Evolutionary conservation across 2,329 filamentous ascomycete genomes (phyloP), one percentile per base, ranked within the genome.

Genomic region (Xylaria arbuscula): DNA sequence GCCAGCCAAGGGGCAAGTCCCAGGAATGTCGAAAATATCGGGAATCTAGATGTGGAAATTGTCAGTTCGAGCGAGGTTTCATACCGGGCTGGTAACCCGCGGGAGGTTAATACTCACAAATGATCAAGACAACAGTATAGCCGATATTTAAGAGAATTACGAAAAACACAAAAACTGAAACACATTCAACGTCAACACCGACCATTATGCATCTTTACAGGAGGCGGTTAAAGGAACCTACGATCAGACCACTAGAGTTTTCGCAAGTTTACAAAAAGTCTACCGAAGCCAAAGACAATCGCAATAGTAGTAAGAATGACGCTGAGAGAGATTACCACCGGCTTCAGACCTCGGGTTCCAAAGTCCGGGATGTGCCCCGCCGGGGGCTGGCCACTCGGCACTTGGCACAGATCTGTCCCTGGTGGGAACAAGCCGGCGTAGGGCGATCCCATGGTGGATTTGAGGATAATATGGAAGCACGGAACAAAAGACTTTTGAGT

Each of bases 1-100:
- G 13, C 66, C 54, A 64, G 61, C 66, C 61, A 32, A 64, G 28
- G 28, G 66, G 66, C 32, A 68, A 9, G 48, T 68, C 32, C 66
- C 66, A 68, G 1, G 42, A 17, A 50, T 68, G 66, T 24, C 66
- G 54, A 28, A 68, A 68, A 24, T 64, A 68, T 15, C 42, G 24
- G 28, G 38, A 40, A 50, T 47, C 60, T 64, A 47, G 11, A 15
- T 17, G n/a, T 22, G 1, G 34, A 19, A 15, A 55, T 38, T 36
- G 48, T 56, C n/a, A 64, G 50, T 48, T n/a, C n/a, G n/a, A n/a
- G n/a, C n/a, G n/a, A 51, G 8, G 6, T n/a, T n/a, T n/a, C 17
- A 40, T 17, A 48, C 22, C n/a, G n/a, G n/a, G n/a, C n/a, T n/a
- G n/a, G 22, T 4, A 0, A 32, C 17, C n/a, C 5, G 28, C 13